Base-by-base conservation (phyloP, 2,329 filamentous ascomycete genomes). In the Sclerotinia sclerotiorum region DNA sequence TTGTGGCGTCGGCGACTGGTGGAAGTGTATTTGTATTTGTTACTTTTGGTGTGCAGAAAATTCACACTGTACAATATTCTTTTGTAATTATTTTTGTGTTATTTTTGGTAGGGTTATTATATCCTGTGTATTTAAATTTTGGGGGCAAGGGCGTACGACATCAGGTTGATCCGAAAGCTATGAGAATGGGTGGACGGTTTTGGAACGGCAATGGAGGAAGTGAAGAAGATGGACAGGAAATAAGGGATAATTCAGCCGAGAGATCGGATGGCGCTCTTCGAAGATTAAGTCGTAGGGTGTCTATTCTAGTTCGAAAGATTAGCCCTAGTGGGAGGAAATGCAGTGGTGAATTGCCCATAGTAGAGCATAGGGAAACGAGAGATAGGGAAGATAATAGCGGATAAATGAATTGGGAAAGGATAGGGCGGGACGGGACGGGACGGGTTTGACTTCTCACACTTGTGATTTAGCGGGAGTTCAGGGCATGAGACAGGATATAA, bases 1-100 rank as follows among this genome's bases (percentile, higher is more conserved):
- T 96, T 72, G 91, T 94, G 0, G 74, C 75, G 1, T 70, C 72
- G 0, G 69, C 67, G 1, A 58, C 68, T 39, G 76, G 76, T 15
- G 77, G 77, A 2, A 74, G 69, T 13, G 60, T 72, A 0, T 77
- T 76, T 48, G 73, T 75, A 1, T 77, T 73, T 51, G 71, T 76
- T 1, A 74, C 77, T 70, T 74, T 67, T 13, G 75, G 69, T 6
- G 71, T 76, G 15, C 71, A 75, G 46, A 56, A 51, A 4, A 24
- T 70, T 1, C 66, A 65, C 11, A 67, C 56, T 2, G 65, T 74
- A 3, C 72, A 75, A 62, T 73, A 74, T 48, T 69, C 67, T 5
- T 76, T 72, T 54, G 74, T 72, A 48, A 73, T 77, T 19, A 69
- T 77, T 49, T 69, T 75, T 10, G 73, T 74, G 0, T 64, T 78